phyloP scores from a whole-genome alignment of 2,329 filamentous ascomycete genomes.

The Colletotrichum musicola region DNA sequence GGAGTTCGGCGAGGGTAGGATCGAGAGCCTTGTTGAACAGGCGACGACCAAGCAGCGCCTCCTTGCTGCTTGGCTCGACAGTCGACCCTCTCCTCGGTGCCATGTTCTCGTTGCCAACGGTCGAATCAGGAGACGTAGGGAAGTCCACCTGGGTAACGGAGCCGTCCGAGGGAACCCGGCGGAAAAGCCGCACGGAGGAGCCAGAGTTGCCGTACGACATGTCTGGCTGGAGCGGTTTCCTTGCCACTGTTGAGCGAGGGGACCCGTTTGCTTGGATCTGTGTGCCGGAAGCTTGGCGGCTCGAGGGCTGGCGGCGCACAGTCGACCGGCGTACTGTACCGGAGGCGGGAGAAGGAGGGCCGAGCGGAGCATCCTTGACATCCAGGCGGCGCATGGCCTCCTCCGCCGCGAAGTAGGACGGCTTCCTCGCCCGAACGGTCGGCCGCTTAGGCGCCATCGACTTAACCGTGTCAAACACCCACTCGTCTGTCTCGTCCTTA shows the following conservation, averaged over 20 bases:
- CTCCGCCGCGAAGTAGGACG: slow-evolving; percentile 70
- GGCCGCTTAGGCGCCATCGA: slow-evolving; percentile 72
- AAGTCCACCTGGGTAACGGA: slow-evolving; percentile 58
- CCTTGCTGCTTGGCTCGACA: slow-evolving; percentile 77
- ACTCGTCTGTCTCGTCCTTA: slow-evolving; percentile 81
- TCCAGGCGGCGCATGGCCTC: slow-evolving; percentile 72
- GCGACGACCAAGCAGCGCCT: slow-evolving; percentile 84
- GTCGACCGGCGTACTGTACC: slow-evolving; percentile 73
- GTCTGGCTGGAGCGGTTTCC: slow-evolving; percentile 87
- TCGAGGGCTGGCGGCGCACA: slow-evolving; percentile 60
- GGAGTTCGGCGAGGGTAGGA: slow-evolving; percentile 84
- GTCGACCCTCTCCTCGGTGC: slow-evolving; percentile 61
- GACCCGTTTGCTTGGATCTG: slow-evolving; percentile 55
- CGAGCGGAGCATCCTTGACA: slow-evolving; percentile 70
- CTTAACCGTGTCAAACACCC: slow-evolving; percentile 96
- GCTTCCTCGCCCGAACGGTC: slow-evolving; percentile 65
- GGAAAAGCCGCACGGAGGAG: slow-evolving; percentile 92
- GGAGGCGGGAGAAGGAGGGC: slow-evolving; percentile 65
- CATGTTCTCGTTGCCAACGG: slow-evolving; percentile 73
- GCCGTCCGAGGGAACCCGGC: slow-evolving; percentile 81
- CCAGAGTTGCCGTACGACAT: slow-evolving; percentile 94
- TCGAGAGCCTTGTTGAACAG: slow-evolving; percentile 87
- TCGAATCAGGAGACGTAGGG: slow-evolving; percentile 54
- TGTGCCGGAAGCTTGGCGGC: slow-evolving; percentile 60
- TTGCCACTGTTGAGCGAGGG: slow-evolving; percentile 60